Percentiles rank a stretch among this genome's conserved stretches.
Evolutionary conservation across 2,329 filamentous ascomycete species (phyloP).

Genomic region (Talaromyces sp.): DNA sequence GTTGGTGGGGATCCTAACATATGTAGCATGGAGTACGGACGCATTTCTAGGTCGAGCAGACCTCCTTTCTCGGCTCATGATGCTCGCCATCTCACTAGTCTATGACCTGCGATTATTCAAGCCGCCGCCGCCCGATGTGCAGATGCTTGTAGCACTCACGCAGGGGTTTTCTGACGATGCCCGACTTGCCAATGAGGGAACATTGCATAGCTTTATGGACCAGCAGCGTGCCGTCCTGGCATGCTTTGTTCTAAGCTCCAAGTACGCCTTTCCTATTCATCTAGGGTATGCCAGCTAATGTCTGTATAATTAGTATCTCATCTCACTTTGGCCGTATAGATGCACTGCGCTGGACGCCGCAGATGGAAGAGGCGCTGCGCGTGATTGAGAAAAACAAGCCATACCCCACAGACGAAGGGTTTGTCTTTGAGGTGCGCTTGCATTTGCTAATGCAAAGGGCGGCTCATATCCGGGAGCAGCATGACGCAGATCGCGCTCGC

Average conservation of each 20-base stretch:
- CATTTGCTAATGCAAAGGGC: conserved; percentile 30
- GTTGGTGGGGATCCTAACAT: conserved; percentile 31
- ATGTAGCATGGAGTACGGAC: conserved; percentile 34
- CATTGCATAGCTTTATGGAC: conserved; percentile 16
- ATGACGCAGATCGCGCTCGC: conserved; percentile 16
- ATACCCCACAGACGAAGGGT: conserved; percentile 23
- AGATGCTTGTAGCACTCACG: conserved; percentile 25
- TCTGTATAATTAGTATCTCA: conserved; percentile 22
- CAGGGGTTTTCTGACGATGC: conserved; percentile 17
- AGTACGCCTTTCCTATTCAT: conserved; percentile 12
- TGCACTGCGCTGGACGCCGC: conserved; percentile 30
- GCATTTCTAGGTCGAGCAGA: conserved; percentile 24
- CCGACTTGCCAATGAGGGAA: conserved; percentile 10
- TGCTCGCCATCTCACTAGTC: conserved; percentile 32
- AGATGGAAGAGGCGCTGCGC: conserved; percentile 33
- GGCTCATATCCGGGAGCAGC: conserved; percentile 23
- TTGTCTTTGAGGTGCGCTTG: conserved; percentile 32
- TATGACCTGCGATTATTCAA: conserved; percentile 31
- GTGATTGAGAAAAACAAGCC: conserved; percentile 20
- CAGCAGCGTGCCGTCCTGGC: conserved; percentile 23
- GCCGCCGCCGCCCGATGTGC: conserved; percentile 22
- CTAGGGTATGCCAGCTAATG: conserved; percentile 8
- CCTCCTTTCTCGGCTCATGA: conserved; percentile 31
- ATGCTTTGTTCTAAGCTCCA: conserved; percentile 26
- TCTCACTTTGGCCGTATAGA: conserved; percentile 29